Conservation (phyloP, 2,329 filamentous ascomycete species). For the Teratosphaeriaceae sp. region DNA sequence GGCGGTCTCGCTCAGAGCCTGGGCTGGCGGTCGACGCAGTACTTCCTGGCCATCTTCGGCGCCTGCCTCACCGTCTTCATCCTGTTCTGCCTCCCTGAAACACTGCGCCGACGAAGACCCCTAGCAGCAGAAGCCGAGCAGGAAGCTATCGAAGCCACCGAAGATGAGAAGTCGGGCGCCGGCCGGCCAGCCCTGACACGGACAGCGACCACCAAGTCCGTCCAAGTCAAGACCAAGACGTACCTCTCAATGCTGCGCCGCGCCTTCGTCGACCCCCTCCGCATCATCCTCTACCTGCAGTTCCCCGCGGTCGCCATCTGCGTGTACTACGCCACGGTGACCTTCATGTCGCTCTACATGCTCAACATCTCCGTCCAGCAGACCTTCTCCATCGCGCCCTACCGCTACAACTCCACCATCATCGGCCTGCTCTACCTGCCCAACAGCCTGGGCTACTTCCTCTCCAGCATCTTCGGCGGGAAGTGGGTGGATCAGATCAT, state of each 20-base stretch:
- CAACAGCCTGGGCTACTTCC: slow-evolving; percentile 64
- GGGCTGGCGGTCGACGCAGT: slow-evolving; percentile 71
- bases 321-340: slow-evolving; percentile 66
- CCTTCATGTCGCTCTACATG: slow-evolving; percentile 69
- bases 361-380: slow-evolving; percentile 71
- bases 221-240: slow-evolving; percentile 51
- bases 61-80: slow-evolving; percentile 50
- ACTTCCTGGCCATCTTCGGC: slow-evolving; percentile 69
- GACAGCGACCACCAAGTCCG: slow-evolving; percentile 56
- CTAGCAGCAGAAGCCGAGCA: slow-evolving; percentile 26
- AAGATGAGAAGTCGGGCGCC: slow-evolving; percentile 17
- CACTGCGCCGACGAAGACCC: slow-evolving; percentile 37
- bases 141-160: slow-evolving; percentile 24
- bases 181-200: slow-evolving; percentile 31
- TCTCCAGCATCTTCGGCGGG: slow-evolving; percentile 63
- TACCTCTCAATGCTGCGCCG: slow-evolving; percentile 50
- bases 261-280: slow-evolving; percentile 64
- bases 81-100: slow-evolving; percentile 59
- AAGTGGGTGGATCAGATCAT: slow-evolving; percentile 77
- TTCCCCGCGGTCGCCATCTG: slow-evolving; percentile 68
- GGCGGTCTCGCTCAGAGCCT: slow-evolving; percentile 62
- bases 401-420: slow-evolving; percentile 60
- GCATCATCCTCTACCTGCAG: slow-evolving; percentile 62
- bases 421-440: slow-evolving; percentile 75
- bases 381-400: slow-evolving; percentile 60